Conservation (phyloP, 2,329 filamentous ascomycete species). For the Trichoderma atroviride region DNA sequence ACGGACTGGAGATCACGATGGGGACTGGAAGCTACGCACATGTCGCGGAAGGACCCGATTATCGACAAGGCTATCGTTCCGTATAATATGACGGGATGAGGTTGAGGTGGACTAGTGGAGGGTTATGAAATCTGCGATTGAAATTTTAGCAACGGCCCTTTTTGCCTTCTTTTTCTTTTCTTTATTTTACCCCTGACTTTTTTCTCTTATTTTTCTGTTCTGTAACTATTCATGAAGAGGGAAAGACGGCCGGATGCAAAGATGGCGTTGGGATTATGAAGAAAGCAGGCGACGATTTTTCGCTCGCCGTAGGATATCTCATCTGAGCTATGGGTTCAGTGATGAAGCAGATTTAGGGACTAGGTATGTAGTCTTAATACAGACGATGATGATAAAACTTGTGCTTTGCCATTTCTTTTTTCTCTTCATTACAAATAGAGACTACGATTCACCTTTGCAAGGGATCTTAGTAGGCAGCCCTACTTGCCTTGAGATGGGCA, state of each 20-base stretch:
- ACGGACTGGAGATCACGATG: conserved; percentile 73
- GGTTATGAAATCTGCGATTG: neutral
- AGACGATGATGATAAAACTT: neutral
- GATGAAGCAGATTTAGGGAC: neutral
- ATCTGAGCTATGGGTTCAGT: neutral
- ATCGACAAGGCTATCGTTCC: conserved; percentile 68
- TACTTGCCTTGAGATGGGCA: too few species aligned
- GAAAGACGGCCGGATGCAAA: conserved; percentile 13
- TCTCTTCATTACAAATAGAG: too few species aligned
- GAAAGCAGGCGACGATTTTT: conserved; percentile 13
- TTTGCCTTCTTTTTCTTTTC: neutral
- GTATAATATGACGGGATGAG: conserved; percentile 50
- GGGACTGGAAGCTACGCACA: conserved; percentile 66
- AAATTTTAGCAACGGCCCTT: neutral
- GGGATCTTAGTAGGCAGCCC: too few species aligned
- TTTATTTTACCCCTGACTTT: neutral
- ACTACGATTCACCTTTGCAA: too few species aligned
- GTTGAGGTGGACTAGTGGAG: conserved; percentile 7
- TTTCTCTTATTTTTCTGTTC: neutral
- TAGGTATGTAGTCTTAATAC: neutral
- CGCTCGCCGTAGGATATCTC: neutral
- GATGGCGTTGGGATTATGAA: conserved; percentile 26
- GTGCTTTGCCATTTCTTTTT: neutral
- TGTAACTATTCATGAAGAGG: neutral
- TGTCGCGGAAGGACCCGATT: conserved; percentile 53